Evolutionary conservation across 2,329 filamentous ascomycete genomes (phyloP), one percentile per base, ranked within the genome.

Genomic region (Aspergillus brunneoviolaceus): DNA sequence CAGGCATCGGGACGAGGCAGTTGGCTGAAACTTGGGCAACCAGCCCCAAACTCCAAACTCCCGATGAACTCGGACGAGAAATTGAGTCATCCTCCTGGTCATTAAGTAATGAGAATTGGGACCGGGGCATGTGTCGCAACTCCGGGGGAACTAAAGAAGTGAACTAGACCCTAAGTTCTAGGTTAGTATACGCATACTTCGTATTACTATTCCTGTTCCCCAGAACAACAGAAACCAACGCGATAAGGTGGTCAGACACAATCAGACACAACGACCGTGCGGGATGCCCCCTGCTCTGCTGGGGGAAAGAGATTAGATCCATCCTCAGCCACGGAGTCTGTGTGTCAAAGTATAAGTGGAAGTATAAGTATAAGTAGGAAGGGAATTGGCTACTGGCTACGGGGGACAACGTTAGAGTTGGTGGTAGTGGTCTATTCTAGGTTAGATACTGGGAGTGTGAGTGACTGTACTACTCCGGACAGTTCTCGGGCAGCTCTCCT

Each of bases 81-180:
- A 45, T 45, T 45, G 39, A 45, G 39, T 45, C 27, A 60, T 57
- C 29, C 21, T 49, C 54, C 45, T 57, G 35, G 47, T 47, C 45
- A 60, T 60, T 60, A 60, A 57, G 58, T 60, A 60, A 60, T 57
- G 58, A 53, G 48, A 60, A 56, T 47, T 55, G 39, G 14, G 19
- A 16, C 39, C 39, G 39, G 39, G 39, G 39, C 16, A 12, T 45
- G 39, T 6, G 39, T 45, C 39, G 39, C 39, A 45, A 45, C 39
- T 45, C 39, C 39, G 39, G 39, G 39, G 39, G 33, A 35, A 35
- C 33, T 35, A 35, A 12, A 29, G 27, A 10, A 10, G 11, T 2
- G 33, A 35, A 16, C 33, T 35, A 35, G 27, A 29, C 27, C 33
- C 33, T 12, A 35, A 35, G 11, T 35, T 35, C 33, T 42, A 19